Evolutionary conservation across 1,139 yeast genomes (phyloP), one percentile per base, ranked within the genome.

Genomic region (Yamadazyma jaroonii): DNA sequence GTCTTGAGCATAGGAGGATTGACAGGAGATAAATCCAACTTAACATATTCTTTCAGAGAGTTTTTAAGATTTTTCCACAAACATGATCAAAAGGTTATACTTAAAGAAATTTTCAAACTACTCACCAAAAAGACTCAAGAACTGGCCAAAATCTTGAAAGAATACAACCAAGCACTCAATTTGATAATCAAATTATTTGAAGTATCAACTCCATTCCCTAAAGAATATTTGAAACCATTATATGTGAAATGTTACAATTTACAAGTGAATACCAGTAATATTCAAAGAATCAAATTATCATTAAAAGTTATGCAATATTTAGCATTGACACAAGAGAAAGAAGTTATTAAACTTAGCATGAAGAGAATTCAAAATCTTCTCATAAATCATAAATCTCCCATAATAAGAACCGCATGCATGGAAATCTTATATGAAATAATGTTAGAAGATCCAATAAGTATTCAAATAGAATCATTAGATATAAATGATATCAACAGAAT

Each of bases 1-100:
- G 56, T 69, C 0, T 70, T 72, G 43, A 71, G 81, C n/a, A 70
- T 72, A 8, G 94, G 89, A 3, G 83, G 88, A 0, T 46, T 68
- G 9, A 73, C 78, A 20, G 81, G 85, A 0, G 68, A 77, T 9
- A 75, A 72, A 34, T 48, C 57, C 2, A 66, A 77, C 11, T 64
- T 81, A 4, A 67, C 71, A 27, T 54, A 59, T 4, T 65, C 84
- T 0, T 59, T 79, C 17, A 59, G 57, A 14, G 57, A 72, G 3
- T 64, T 82, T 31, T 47, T 78, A 6, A 41, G 27, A 0, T 70
- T 66, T 47, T 55, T 67, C 17, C 50, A 56, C 21, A 36, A 37
- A 1, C 33, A 52, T 8, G 43, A 42, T 5, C 47, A 47, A 4
- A 38, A 29, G 22, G 15, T 17, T 3, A 25, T 41, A 4, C 39